Evolutionary conservation across 2,329 filamentous ascomycete species (phyloP).

Genomic region (Aureobasidium sp.): DNA sequence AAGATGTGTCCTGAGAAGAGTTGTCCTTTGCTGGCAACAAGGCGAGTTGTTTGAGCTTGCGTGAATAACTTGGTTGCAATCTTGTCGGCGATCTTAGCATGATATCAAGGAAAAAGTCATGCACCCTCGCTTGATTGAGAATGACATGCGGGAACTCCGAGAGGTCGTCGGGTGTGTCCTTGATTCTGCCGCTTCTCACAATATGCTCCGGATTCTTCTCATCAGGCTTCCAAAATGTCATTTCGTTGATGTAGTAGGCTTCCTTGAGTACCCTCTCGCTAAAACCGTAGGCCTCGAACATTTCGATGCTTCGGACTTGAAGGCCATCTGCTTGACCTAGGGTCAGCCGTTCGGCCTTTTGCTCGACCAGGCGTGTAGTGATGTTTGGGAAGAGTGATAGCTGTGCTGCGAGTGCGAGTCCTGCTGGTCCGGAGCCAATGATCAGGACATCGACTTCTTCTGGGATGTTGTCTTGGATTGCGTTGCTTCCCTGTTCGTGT

Average conservation of each 20-base stretch:
- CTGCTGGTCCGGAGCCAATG: constrained; percentile 41
- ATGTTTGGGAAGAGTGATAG: constrained; percentile 40
- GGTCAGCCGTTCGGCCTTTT: constrained; percentile 30
- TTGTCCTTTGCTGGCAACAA: constrained; percentile 37
- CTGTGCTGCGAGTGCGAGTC: constrained; percentile 42
- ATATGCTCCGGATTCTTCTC: constrained; percentile 1
- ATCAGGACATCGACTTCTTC: constrained; percentile 37
- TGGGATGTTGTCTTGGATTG: constrained; percentile 22
- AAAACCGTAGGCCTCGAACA: constrained; percentile 63
- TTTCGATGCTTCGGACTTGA: constrained; percentile 59
- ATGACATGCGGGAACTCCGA: constrained; percentile 60
- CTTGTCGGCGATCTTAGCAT: constrained; percentile 10
- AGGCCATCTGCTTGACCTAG: constrained; percentile 46
- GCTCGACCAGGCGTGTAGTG: constrained; percentile 40
- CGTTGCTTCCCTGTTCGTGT: constrained; percentile 11
- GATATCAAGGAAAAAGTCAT: constrained; percentile 37
- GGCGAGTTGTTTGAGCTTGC: constrained; percentile 48
- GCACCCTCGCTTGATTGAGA: constrained; percentile 61
- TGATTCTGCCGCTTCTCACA: constrained; percentile 11
- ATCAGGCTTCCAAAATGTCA: constrained; percentile 49
- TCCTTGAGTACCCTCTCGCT: constrained; percentile 57
- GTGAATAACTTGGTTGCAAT: constrained; percentile 42
- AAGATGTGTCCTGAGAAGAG: constrained; percentile 16
- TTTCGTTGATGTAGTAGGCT: constrained; percentile 58
- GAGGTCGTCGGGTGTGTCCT: constrained; percentile 6